A percentile compares a stretch with the other conserved stretches of the same genome.
Conservation (phyloP, 2,329 filamentous ascomycete genomes). For the Thelonectria rubi region DNA sequence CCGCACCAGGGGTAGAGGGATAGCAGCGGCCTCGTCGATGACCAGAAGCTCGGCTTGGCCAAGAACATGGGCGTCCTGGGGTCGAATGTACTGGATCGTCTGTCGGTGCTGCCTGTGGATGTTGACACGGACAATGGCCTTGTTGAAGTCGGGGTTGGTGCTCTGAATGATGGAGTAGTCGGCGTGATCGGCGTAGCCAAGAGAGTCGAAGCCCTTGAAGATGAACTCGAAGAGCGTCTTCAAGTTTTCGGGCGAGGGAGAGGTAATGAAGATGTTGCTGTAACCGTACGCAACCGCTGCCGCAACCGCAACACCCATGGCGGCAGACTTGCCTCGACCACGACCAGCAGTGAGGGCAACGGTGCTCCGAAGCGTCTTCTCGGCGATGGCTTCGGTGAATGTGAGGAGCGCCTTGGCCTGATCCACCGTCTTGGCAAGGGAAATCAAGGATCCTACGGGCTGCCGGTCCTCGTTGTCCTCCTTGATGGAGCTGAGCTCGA, state of each 20-base stretch:
- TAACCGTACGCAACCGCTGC: slow-evolving; percentile 96
- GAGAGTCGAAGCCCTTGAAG: slow-evolving; percentile 96
- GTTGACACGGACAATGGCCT: slow-evolving; percentile 97
- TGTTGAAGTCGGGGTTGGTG: slow-evolving; percentile 98
- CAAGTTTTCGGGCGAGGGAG: slow-evolving; percentile 95
- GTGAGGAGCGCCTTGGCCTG: slow-evolving; percentile 97
- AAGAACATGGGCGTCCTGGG: slow-evolving; percentile 92
- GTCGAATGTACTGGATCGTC: slow-evolving; percentile 98
- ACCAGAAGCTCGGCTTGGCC: slow-evolving; percentile 95
- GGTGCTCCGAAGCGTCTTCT: slow-evolving; percentile 94
- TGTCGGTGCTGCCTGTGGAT: slow-evolving; percentile 94
- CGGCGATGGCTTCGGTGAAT: slow-evolving; percentile 94
- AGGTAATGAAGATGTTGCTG: slow-evolving; percentile 99
- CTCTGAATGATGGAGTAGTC: slow-evolving; percentile 99
- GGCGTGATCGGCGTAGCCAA: slow-evolving; percentile 92
- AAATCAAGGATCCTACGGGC: slow-evolving; percentile 84
- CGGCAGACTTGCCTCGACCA: slow-evolving; percentile 96
- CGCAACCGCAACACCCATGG: slow-evolving; percentile 91
- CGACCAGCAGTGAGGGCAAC: slow-evolving; percentile 92
- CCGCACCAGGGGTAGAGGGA: slow-evolving; percentile 88
- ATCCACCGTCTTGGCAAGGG: slow-evolving; percentile 88
- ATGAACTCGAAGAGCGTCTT: slow-evolving; percentile 99
- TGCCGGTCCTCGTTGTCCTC: slow-evolving; percentile 86
- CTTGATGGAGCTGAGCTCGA: slow-evolving; percentile 87
- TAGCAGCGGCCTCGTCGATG: slow-evolving; percentile 97